Evolutionary conservation across 2,329 filamentous ascomycete genomes (phyloP), one percentile per base, ranked within the genome.

Genomic region (Hypoxylon sp.): DNA sequence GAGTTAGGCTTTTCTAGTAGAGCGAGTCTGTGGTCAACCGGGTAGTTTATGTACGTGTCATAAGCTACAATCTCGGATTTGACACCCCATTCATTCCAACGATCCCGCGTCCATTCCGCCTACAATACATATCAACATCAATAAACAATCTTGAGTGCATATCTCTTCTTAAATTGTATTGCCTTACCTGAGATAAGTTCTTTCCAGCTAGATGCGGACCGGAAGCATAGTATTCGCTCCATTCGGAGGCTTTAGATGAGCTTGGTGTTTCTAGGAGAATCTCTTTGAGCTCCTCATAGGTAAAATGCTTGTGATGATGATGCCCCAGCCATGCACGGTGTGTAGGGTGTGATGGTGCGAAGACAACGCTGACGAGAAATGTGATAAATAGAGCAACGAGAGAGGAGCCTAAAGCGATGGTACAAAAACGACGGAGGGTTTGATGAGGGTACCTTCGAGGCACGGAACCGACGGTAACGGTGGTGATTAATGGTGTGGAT

Each of bases 21-120:
- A 7, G 85, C 85, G 49, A 93, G 73, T 17, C 86, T 79, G 64
- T 91, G 87, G 42, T 84, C 86, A 5, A 85, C 71, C 3, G 89
- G 90, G 59, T 90, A 91, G 69, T 92, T 93, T 65, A 92, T 76
- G 61, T 90, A 92, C 25, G 86, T 80, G 52, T 92, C 87, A 65
- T 93, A 94, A 2, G 87, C 73, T 4, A 83, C 80, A 47, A 93
- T 84, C 9, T 76, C 72, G 2, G 83, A 77, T 50, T 83, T 65
- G 51, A 92, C 73, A 6, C 89, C 88, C 74, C 88, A 89, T 63
- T 87, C 80, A 61, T 84, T 76, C 87, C 90, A 90, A 61, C 79
- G 83, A 50, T 90, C 80, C 60, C 81, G 79, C 0, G 90, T 94
- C 89, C 89, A 93, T 32, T 84, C 71, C 2, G 87, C 88, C 80